Evolutionary conservation across 371 early-diverging fungal species (phyloP).

Genomic region (Mucor mucedo): DNA sequence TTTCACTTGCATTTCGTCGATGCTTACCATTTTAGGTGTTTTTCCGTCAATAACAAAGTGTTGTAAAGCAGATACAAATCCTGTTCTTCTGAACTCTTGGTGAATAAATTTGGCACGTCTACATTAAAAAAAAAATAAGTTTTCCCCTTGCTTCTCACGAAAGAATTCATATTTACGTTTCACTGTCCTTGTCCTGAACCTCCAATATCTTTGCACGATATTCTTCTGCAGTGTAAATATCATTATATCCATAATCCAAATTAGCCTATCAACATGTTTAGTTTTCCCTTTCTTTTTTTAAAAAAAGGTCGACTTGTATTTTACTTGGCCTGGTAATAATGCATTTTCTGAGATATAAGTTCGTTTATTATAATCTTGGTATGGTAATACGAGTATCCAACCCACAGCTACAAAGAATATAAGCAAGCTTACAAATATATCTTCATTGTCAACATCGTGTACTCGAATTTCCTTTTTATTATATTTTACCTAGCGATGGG

Average conservation of each 20-base stretch:
- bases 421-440: conserved; percentile 36
- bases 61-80: conserved; percentile 66
- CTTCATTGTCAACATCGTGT: background rate
- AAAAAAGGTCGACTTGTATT: background rate
- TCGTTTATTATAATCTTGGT: conserved; percentile 56
- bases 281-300: background rate
- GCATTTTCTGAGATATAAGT: conserved; percentile 87
- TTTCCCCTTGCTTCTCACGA: background rate
- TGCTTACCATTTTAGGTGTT: conserved; percentile 22
- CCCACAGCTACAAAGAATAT: conserved; percentile 55
- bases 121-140: background rate
- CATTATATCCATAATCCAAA: conserved; percentile 54
- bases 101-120: conserved; percentile 62
- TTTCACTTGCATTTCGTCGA: background rate
- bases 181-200: conserved; percentile 31
- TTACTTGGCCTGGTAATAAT: conserved; percentile 76
- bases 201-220: conserved; percentile 40
- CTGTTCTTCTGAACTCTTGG: conserved; percentile 55
- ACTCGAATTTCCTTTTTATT: background rate
- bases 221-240: conserved; percentile 57
- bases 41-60: conserved; percentile 43
- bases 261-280: conserved; percentile 48
- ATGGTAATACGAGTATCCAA: conserved; percentile 59
- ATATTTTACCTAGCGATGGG: conserved; percentile 31
- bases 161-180: conserved; percentile 21